Conservation (phyloP, 306 rosid genomes). For the Corylus heterophylla region DNA sequence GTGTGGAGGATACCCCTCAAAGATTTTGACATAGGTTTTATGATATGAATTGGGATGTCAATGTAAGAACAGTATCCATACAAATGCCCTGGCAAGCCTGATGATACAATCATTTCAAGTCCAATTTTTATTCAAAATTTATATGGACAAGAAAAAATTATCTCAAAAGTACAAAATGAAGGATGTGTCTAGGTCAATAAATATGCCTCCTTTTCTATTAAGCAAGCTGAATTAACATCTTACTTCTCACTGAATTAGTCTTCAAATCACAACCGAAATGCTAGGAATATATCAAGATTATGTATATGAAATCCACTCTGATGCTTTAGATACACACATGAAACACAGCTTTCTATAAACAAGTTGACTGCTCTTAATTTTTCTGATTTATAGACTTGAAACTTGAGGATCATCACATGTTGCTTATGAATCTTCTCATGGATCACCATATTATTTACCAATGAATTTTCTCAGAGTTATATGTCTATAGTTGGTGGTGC, state of each 20-base stretch:
- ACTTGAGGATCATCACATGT: not conserved
- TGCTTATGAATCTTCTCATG: not conserved
- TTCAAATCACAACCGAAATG: not conserved
- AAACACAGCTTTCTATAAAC: not conserved
- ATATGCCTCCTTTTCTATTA: not conserved
- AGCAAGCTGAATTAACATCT: not conserved
- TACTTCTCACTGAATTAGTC: not conserved
- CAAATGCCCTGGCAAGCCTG: constrained; percentile 5
- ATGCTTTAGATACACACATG: not conserved
- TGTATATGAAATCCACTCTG: constrained; percentile 5
- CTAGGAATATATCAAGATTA: not conserved
- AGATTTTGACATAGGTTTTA: not conserved
- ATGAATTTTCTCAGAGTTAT: not conserved
- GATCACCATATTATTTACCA: not conserved
- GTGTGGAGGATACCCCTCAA: not conserved
- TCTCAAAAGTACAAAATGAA: constrained; percentile 11
- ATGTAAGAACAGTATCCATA: not conserved
- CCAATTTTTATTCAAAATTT: not conserved
- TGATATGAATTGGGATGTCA: not conserved
- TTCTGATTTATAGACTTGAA: too few species aligned
- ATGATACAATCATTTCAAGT: constrained; percentile 5
- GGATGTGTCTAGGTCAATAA: not conserved
- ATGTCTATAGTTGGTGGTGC: not conserved
- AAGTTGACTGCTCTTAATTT: not conserved
- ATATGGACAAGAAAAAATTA: not conserved